A percentile compares a stretch with the other conserved stretches of the same genome.
phyloP scores from a whole-genome alignment of 129 eudicot genomes.

The Gnaphalium uliginosum region DNA sequence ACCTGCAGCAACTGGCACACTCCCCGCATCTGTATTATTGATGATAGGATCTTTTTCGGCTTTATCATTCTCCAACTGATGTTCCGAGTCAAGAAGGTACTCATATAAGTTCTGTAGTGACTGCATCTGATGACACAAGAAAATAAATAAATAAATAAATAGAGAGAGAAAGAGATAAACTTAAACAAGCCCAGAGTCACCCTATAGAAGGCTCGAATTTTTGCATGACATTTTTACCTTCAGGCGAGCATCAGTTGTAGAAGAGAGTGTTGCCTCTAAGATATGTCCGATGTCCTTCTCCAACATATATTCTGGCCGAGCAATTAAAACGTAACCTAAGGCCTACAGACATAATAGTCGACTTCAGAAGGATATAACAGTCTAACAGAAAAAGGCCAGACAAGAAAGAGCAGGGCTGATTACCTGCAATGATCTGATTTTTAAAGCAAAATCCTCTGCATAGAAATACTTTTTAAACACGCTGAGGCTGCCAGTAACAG shows the following conservation, averaged over 20 bases:
- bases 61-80: constrained; percentile 66
- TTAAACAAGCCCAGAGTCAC: neutral
- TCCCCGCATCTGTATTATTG: constrained; percentile 47
- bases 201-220: constrained; percentile 5
- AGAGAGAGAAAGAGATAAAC: neutral
- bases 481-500: constrained; percentile 52
- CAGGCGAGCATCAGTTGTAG: constrained; percentile 63
- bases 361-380: constrained; percentile 14
- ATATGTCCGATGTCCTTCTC: constrained; percentile 80
- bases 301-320: constrained; percentile 86
- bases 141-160: constrained; percentile 19
- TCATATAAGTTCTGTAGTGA: constrained; percentile 84
- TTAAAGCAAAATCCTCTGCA: constrained; percentile 81
- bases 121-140: constrained; percentile 82
- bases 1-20: constrained; percentile 98
- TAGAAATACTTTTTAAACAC: constrained; percentile 81
- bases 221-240: constrained; percentile 52
- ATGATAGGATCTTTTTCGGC: constrained; percentile 37
- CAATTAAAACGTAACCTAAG: constrained; percentile 84
- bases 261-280: constrained; percentile 73
- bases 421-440: constrained; percentile 89
- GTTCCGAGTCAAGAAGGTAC: constrained; percentile 92
- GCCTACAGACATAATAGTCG: constrained; percentile 55
- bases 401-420: constrained; percentile 10
- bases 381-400: neutral